These are phyloP conservation scores for Starmerella potacharoeniae DNA, from an alignment of 805 yeast species.

Conservation along the genomic window DNA sequence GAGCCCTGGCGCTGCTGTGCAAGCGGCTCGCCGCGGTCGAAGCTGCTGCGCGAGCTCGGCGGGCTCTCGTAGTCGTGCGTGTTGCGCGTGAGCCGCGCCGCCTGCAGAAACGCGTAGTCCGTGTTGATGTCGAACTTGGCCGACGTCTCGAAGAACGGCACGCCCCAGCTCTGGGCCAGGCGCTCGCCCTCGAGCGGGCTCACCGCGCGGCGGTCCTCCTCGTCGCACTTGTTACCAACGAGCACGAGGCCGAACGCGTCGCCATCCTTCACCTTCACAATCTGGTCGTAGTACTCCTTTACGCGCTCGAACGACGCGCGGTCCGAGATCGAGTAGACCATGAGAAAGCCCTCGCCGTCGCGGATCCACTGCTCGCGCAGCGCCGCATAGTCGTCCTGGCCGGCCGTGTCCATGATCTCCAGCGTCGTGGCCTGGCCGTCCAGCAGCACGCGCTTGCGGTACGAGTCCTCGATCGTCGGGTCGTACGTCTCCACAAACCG, in stretches of 20 bases:
- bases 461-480: slow-evolving; percentile 78
- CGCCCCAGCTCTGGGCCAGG: slow-evolving; percentile 54
- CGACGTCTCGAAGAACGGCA: slow-evolving; percentile 74
- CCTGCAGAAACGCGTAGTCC: slow-evolving; percentile 63
- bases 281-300: slow-evolving; percentile 66
- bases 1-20: not conserved
- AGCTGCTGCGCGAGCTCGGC: slow-evolving; percentile 4
- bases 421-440: slow-evolving; percentile 67
- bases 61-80: slow-evolving; percentile 34
- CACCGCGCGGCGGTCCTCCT: slow-evolving; percentile 65
- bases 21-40: not conserved
- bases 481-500: slow-evolving; percentile 97
- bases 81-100: slow-evolving; percentile 59
- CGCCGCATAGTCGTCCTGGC: slow-evolving; percentile 91
- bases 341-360: slow-evolving; percentile 86
- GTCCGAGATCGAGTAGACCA: slow-evolving; percentile 82
- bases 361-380: slow-evolving; percentile 91
- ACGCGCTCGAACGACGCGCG: slow-evolving; percentile 77
- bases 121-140: slow-evolving; percentile 90
- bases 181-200: slow-evolving; percentile 74
- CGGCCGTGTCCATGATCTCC: slow-evolving; percentile 97
- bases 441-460: slow-evolving; percentile 71
- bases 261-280: slow-evolving; percentile 54
- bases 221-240: slow-evolving; percentile 83
- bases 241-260: slow-evolving; percentile 63